Percentiles rank a stretch among this genome's conserved stretches.
Conservation (phyloP, 1,139 yeast species). For the Candida frijolesensis region DNA sequence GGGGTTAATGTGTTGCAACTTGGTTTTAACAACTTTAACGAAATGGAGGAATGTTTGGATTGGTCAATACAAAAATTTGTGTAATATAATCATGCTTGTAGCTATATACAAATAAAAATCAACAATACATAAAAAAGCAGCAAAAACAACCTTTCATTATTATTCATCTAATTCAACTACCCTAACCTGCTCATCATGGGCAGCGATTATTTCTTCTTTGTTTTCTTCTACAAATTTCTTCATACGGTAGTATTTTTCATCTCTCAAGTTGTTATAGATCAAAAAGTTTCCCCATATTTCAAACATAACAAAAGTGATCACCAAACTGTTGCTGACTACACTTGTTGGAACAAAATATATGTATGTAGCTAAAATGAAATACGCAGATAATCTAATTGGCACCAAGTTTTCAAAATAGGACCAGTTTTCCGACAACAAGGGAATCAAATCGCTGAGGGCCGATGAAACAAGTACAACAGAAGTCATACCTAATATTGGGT, state of each 20-base stretch:
- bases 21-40: slow-evolving; percentile 59
- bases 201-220: slow-evolving; percentile 32
- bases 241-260: slow-evolving; percentile 54
- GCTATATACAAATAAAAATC: slow-evolving; percentile 7
- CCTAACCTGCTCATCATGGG: slow-evolving; percentile 31
- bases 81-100: slow-evolving; percentile 5
- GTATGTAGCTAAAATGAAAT: slow-evolving; percentile 53
- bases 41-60: slow-evolving; percentile 64
- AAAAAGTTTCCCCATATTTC: slow-evolving; percentile 75
- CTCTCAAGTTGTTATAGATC: slow-evolving; percentile 63
- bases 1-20: slow-evolving; percentile 47
- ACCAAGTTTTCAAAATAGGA: slow-evolving; percentile 66
- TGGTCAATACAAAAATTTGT: slow-evolving; percentile 55
- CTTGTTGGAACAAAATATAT: slow-evolving; percentile 43
- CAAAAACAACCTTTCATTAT: background rate
- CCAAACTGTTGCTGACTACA: slow-evolving; percentile 59
- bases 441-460: slow-evolving; percentile 58
- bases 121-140: background rate
- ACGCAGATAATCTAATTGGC: slow-evolving; percentile 63
- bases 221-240: slow-evolving; percentile 41
- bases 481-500: slow-evolving; percentile 56
- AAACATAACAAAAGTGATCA: slow-evolving; percentile 61
- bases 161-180: slow-evolving; percentile 20
- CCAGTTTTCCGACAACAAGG: slow-evolving; percentile 56
- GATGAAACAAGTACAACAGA: slow-evolving; percentile 45